Conservation (phyloP, 2,329 filamentous ascomycete species). For the Lasiodiplodia theobromae region DNA sequence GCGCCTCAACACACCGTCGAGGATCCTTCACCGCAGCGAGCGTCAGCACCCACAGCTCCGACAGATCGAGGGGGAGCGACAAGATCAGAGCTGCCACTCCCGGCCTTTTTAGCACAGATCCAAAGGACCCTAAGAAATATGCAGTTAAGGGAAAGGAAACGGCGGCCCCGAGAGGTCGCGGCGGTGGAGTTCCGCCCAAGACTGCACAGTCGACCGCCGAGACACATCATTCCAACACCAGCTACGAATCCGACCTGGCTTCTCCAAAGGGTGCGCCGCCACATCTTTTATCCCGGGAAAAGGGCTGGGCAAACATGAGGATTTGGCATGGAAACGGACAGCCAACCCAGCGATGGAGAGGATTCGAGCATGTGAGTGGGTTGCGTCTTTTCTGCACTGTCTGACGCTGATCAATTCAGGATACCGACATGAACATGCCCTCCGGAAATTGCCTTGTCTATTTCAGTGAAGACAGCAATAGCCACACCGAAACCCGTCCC, state of each 20-base stretch:
- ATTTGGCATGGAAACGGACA: slow-evolving; percentile 45
- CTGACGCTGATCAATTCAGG: slow-evolving; percentile 38
- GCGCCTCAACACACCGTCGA: slow-evolving; percentile 5
- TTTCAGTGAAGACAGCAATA: slow-evolving; percentile 46
- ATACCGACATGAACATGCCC: slow-evolving; percentile 46
- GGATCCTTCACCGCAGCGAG: slow-evolving; percentile 28
- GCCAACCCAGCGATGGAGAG: slow-evolving; percentile 43
- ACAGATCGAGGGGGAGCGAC: slow-evolving; percentile 31
- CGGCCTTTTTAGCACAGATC: slow-evolving; percentile 34
- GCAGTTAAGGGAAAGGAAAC: slow-evolving; percentile 48
- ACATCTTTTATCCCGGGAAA: slow-evolving; percentile 31
- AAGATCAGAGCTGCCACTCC: slow-evolving; percentile 16
- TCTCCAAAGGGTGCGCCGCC: slow-evolving; percentile 5
- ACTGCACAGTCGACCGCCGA: slow-evolving; percentile 4
- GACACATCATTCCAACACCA: slow-evolving; percentile 15
- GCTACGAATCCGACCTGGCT: slow-evolving; percentile 15
- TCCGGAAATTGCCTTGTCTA: slow-evolving; percentile 43
- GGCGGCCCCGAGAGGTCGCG: slow-evolving; percentile 46
- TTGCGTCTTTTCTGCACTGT: neutral
- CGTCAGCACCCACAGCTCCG: slow-evolving; percentile 38
- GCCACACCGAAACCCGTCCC: slow-evolving; percentile 45
- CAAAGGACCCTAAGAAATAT: slow-evolving; percentile 37
- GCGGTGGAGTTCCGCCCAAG: slow-evolving; percentile 47
- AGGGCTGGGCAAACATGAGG: slow-evolving; percentile 46
- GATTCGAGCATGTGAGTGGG: slow-evolving; percentile 45